phyloP scores from a whole-genome alignment of 2,329 filamentous ascomycete genomes.

The Myriosclerotinia scirpicola region DNA sequence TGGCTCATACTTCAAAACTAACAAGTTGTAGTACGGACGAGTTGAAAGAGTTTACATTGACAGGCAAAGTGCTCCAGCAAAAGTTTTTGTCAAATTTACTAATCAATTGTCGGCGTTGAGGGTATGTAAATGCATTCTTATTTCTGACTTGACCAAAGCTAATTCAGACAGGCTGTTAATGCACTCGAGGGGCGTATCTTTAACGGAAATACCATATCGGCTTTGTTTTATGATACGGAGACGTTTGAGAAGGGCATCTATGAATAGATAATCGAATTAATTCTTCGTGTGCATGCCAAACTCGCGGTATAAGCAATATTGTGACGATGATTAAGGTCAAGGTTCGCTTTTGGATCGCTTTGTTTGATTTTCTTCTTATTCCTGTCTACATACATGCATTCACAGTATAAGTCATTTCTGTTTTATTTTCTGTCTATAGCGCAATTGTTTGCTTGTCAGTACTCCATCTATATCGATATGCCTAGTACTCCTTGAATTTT shows the following conservation, averaged over 20 bases:
- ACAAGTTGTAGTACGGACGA: constrained; percentile 64
- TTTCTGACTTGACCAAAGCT: constrained; percentile 26
- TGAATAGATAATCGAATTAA: constrained; percentile 32
- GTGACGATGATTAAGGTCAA: neutral
- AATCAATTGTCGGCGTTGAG: constrained; percentile 79
- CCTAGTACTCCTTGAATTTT: neutral
- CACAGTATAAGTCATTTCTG: neutral
- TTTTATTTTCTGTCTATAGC: neutral
- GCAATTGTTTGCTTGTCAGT: neutral
- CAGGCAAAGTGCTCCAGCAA: constrained; percentile 53
- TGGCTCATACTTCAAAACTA: constrained; percentile 21
- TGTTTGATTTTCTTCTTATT: neutral
- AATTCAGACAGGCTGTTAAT: constrained; percentile 70
- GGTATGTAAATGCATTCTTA: constrained; percentile 51
- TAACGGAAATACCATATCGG: constrained; percentile 80
- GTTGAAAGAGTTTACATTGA: constrained; percentile 80
- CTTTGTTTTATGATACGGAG: constrained; percentile 77
- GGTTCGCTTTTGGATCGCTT: neutral
- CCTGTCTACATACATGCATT: neutral
- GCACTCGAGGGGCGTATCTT: constrained; percentile 85
- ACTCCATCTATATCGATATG: neutral
- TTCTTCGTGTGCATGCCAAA: neutral
- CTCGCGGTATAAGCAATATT: neutral
- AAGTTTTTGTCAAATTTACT: constrained; percentile 93
- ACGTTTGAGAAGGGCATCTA: constrained; percentile 73